Conservation (phyloP, 768 basidiomycete species). For the Macrolepiota dolichaula region DNA sequence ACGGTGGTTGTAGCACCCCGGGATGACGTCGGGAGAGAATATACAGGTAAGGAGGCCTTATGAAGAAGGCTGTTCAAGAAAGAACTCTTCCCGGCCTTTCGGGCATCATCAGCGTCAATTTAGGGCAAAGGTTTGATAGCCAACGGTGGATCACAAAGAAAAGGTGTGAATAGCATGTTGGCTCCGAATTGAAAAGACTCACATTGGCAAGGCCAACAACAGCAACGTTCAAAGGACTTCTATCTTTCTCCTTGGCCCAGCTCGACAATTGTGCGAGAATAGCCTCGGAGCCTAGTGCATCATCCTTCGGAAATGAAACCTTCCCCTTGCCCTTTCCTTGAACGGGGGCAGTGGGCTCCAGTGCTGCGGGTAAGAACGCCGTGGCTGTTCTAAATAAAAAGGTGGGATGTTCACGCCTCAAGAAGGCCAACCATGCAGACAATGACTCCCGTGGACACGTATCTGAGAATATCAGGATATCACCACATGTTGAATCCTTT, state of each 20-base stretch:
- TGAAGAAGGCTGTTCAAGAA: constrained; percentile 76
- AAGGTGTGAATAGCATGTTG: background rate
- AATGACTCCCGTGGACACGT: constrained; percentile 76
- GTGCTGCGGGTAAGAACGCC: constrained; percentile 50
- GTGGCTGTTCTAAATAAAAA: constrained; percentile 73
- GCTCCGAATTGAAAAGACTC: constrained; percentile 23
- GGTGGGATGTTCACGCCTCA: constrained; percentile 60
- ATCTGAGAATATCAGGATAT: constrained; percentile 41
- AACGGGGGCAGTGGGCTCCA: constrained; percentile 19
- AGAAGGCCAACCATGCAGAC: constrained; percentile 58
- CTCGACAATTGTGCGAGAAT: constrained; percentile 46
- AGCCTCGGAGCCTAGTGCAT: constrained; percentile 60
- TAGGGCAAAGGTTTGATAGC: background rate
- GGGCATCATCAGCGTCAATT: background rate
- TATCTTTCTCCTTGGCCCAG: constrained; percentile 44
- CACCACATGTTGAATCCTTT: background rate
- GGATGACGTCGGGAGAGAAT: constrained; percentile 47
- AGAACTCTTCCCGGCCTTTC: constrained; percentile 78
- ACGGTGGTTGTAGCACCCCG: constrained; percentile 71
- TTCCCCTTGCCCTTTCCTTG: constrained; percentile 44
- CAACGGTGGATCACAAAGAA: background rate
- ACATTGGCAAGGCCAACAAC: constrained; percentile 86
- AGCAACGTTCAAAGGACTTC: constrained; percentile 60
- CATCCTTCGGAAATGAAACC: constrained; percentile 36
- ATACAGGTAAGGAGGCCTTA: constrained; percentile 52